Evolutionary conservation across 805 yeast species (phyloP), one percentile per base, ranked within the genome.

Genomic region (Zygotorulaspora danielsina): DNA sequence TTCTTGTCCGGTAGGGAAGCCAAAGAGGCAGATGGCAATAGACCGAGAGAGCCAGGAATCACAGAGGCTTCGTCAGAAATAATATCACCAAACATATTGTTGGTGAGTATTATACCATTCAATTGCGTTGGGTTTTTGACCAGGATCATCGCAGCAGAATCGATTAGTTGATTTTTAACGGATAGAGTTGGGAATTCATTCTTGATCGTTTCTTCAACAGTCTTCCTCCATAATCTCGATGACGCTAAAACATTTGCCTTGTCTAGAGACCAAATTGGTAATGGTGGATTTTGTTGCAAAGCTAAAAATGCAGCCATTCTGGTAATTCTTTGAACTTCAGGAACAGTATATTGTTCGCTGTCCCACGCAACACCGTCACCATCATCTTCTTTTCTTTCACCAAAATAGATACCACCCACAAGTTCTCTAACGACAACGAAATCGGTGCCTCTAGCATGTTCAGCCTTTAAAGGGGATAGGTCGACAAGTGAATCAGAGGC

Each of bases 271-370:
- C 96, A 88, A 43, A 93, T 75, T 38, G 97, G 97, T 59, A 82
- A 72, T 26, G 98, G 98, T 37, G 98, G 98, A 61, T 79, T 73
- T 57, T 78, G 81, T 69, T 93, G 98, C 54, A 87, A 73, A 22
- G 98, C 97, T 71, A 93, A 69, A 68, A 86, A 93, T 2, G 95
- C 97, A 38, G 97, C 98, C 97, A 93, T 90, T 67, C 97, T 77
- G 28, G 97, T 87, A 66, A 93, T 88, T 64, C 98, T 80, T 63
- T 88, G 82, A 41, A 93, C 95, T 69, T 93, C 98, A 26, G 84
- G 77, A 21, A 89, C 95, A 20, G 90, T 71, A 68, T 93, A 93
- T 46, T 84, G 73, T 69, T 93, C 98, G 38, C 96, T 85, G 62
- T 93, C 98, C 74, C 87, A 76, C 21, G 98, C 98, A 40, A 78